Percentiles rank a stretch among this genome's conserved stretches.
phyloP scores from a whole-genome alignment of 495 filamentous ascomycete genomes.

The Aspergillus nidulans region DNA sequence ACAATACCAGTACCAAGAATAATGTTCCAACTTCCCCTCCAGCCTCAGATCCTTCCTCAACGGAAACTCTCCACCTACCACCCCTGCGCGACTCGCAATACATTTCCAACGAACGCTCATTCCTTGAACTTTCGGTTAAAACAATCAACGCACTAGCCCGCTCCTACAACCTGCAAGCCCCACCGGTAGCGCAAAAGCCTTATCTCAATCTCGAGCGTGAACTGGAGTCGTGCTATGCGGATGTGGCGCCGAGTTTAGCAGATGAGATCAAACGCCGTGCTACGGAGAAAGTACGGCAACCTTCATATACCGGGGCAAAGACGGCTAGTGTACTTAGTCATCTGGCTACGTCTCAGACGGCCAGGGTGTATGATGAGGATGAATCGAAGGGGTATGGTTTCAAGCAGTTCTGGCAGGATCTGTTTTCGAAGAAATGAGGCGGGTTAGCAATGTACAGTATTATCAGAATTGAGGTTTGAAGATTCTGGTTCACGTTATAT shows the following conservation, averaged over 20 bases:
- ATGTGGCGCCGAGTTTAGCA: slow-evolving; percentile 73
- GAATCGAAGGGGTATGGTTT: slow-evolving; percentile 72
- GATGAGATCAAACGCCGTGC: slow-evolving; percentile 68
- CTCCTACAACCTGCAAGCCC: slow-evolving; percentile 93
- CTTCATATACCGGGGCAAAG: slow-evolving; percentile 25
- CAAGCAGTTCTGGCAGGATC: slow-evolving; percentile 80
- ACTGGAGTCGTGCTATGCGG: slow-evolving; percentile 72
- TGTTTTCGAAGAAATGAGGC: slow-evolving; percentile 49
- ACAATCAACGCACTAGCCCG: slow-evolving; percentile 77
- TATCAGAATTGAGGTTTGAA: no score
- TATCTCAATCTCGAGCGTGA: slow-evolving; percentile 86
- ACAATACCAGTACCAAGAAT: background rate
- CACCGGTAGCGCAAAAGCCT: slow-evolving; percentile 86
- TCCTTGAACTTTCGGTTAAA: slow-evolving; percentile 72
- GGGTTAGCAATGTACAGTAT: no score
- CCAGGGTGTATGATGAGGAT: slow-evolving; percentile 65
- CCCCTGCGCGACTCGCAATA: slow-evolving; percentile 43
- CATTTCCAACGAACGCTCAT: slow-evolving; percentile 67
- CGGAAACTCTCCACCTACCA: slow-evolving; percentile 34
- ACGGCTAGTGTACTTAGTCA: slow-evolving; percentile 49
- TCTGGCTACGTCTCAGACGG: slow-evolving; percentile 46
- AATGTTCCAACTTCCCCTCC: background rate
- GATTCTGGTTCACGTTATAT: background rate
- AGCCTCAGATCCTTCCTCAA: slow-evolving; percentile 3
- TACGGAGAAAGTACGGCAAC: slow-evolving; percentile 41